Evolutionary conservation across 140 eudicot species (phyloP).

Genomic region (Cichorium intybus): DNA sequence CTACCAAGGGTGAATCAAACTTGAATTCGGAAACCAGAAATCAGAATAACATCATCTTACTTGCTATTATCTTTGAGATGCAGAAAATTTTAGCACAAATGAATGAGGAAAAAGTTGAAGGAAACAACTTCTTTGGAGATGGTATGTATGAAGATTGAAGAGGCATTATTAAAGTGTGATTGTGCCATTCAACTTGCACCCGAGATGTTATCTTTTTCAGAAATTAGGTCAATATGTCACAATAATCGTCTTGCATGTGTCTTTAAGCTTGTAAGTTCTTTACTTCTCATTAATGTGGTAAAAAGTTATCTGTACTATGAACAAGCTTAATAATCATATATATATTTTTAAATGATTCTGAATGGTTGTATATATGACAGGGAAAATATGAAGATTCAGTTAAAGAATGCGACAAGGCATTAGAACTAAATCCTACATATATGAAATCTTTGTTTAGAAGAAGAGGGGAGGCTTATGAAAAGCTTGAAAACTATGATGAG

Average conservation of each 20-base stretch:
- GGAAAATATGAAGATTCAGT: conserved; percentile 69
- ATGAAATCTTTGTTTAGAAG: conserved; percentile 66
- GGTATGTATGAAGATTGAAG: conserved; percentile 70
- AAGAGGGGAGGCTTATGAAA: conserved; percentile 88
- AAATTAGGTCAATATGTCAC: conserved; percentile 75
- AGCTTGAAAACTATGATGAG: conserved; percentile 86
- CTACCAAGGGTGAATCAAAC: no score
- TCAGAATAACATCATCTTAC: background rate
- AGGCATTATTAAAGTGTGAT: conserved; percentile 78
- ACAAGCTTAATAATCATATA: no score
- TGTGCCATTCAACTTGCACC: conserved; percentile 69
- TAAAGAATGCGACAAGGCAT: conserved; percentile 83
- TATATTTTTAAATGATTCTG: no score
- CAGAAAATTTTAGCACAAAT: conserved; percentile 74
- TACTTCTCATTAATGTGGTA: background rate
- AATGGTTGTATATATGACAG: conserved; percentile 39
- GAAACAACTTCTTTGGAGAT: conserved; percentile 64
- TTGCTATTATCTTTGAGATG: conserved; percentile 21
- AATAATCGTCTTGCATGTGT: conserved; percentile 78
- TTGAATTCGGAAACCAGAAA: background rate
- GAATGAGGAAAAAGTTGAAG: conserved; percentile 76
- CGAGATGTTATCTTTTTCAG: conserved; percentile 51
- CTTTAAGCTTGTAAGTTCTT: conserved; percentile 62
- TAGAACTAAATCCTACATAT: conserved; percentile 75
- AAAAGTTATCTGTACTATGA: no score